phyloP scores from a whole-genome alignment of 441 rosid genomes.

The Pelargonium citronellum region DNA sequence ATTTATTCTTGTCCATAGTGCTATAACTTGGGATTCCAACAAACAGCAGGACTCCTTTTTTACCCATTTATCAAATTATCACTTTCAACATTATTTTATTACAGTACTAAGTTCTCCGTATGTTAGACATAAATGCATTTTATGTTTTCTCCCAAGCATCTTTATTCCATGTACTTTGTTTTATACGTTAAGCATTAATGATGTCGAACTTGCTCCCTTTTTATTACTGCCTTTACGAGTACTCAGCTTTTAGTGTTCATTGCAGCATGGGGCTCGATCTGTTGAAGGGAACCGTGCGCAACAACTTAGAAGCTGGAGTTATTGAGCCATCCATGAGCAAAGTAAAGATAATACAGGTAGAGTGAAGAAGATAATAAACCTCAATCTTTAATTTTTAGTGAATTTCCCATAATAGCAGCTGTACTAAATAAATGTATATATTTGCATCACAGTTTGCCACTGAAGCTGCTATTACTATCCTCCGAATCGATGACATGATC shows the following conservation, averaged over 20 bases:
- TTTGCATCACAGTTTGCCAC: conserved; percentile 72
- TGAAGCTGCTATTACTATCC: conserved; percentile 96
- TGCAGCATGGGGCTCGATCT: conserved; percentile 97
- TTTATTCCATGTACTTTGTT: too few species aligned
- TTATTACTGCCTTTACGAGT: not conserved
- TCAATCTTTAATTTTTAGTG: not conserved
- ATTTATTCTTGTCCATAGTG: too few species aligned
- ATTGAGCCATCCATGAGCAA: conserved; percentile 99
- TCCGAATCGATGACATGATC: conserved; percentile 98
- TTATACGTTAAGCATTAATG: too few species aligned
- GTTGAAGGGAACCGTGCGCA: conserved; percentile 65
- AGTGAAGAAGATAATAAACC: not conserved
- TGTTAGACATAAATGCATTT: too few species aligned
- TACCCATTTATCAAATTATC: too few species aligned
- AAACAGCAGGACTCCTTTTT: too few species aligned
- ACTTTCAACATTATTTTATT: too few species aligned
- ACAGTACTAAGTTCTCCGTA: too few species aligned
- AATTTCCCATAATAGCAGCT: not conserved
- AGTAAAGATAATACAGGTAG: conserved; percentile 98
- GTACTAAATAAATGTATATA: not conserved
- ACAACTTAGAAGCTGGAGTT: conserved; percentile 95
- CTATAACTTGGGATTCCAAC: too few species aligned
- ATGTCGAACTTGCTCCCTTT: not conserved
- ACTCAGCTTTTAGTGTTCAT: conserved; percentile 6
- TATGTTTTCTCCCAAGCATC: too few species aligned